phyloP scores from a whole-genome alignment of 805 yeast genomes.

The Nakazawaea ernobii region DNA sequence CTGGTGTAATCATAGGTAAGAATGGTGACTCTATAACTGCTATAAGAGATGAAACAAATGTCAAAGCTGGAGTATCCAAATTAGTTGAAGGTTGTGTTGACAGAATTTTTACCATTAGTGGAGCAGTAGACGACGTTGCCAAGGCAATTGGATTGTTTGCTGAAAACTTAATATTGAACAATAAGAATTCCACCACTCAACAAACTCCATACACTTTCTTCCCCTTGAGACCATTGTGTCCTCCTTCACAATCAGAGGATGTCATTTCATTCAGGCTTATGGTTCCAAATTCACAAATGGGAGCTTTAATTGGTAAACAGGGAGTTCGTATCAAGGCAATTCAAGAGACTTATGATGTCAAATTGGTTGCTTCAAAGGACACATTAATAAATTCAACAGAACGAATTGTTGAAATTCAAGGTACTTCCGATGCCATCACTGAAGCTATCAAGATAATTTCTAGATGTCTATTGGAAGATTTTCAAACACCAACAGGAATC shows the following conservation, averaged over 20 bases:
- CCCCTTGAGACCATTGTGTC: slow-evolving; percentile 55
- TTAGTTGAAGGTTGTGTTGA: slow-evolving; percentile 77
- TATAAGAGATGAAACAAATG: slow-evolving; percentile 67
- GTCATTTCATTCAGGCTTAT: slow-evolving; percentile 60
- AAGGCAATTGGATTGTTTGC: slow-evolving; percentile 68
- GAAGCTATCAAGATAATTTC: slow-evolving; percentile 53
- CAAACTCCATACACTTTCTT: slow-evolving; percentile 41
- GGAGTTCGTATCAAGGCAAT: slow-evolving; percentile 77
- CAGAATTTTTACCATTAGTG: slow-evolving; percentile 74
- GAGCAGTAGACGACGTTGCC: slow-evolving; percentile 63
- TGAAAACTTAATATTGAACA: slow-evolving; percentile 37
- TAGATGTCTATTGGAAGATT: slow-evolving; percentile 70
- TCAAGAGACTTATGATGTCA: slow-evolving; percentile 62
- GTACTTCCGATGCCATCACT: slow-evolving; percentile 58
- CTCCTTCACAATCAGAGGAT: slow-evolving; percentile 41
- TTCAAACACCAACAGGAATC: slow-evolving; percentile 60
- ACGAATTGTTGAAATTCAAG: slow-evolving; percentile 83
- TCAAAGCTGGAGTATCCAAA: slow-evolving; percentile 83
- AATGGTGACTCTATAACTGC: slow-evolving; percentile 74
- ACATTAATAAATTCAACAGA: slow-evolving; percentile 78
- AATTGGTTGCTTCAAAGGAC: slow-evolving; percentile 84
- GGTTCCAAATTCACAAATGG: slow-evolving; percentile 81
- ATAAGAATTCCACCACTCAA: slow-evolving; percentile 28
- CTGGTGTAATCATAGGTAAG: slow-evolving; percentile 86
- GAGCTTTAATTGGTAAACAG: slow-evolving; percentile 80